A percentile compares a stretch with the other conserved stretches of the same genome.
Evolutionary conservation across 2,329 filamentous ascomycete genomes (phyloP).

Genomic region (Samsoniella hepiali): DNA sequence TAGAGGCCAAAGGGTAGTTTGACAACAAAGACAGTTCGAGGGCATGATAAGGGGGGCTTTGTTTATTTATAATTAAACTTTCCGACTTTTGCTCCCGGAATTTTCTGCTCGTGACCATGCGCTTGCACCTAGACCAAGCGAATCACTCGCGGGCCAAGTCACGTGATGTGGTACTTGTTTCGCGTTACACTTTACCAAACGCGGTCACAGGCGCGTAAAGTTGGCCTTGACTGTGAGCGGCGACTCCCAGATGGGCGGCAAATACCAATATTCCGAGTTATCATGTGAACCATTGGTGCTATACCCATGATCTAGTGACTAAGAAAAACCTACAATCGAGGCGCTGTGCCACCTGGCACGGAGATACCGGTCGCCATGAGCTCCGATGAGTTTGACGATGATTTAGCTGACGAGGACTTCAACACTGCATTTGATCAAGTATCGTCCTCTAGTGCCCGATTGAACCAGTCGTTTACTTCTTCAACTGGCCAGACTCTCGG

Average conservation of each 20-base stretch:
- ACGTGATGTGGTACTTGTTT: conserved; percentile 31
- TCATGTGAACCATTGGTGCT: background rate
- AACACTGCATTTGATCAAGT: conserved; percentile 56
- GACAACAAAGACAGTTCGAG: background rate
- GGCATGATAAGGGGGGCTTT: too few species aligned
- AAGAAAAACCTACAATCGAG: background rate
- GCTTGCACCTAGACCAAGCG: background rate
- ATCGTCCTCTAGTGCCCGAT: conserved; percentile 30
- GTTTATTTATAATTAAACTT: too few species aligned
- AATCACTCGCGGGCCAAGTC: conserved; percentile 2
- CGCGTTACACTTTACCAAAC: conserved; percentile 25
- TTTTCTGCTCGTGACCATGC: background rate
- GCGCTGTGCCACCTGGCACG: background rate
- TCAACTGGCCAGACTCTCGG: conserved; percentile 5
- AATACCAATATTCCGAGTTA: background rate
- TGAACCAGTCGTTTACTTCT: conserved; percentile 12
- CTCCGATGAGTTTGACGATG: conserved; percentile 61
- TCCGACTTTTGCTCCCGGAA: too few species aligned
- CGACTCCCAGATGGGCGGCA: background rate
- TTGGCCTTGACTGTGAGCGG: background rate
- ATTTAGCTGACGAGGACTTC: conserved; percentile 64
- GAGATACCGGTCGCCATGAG: conserved; percentile 40
- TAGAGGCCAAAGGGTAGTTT: background rate
- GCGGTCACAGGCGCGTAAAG: conserved; percentile 15
- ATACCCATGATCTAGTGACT: background rate